phyloP scores from a whole-genome alignment of 371 early-diverging fungal genomes.

The Phascolomyces articulosus region DNA sequence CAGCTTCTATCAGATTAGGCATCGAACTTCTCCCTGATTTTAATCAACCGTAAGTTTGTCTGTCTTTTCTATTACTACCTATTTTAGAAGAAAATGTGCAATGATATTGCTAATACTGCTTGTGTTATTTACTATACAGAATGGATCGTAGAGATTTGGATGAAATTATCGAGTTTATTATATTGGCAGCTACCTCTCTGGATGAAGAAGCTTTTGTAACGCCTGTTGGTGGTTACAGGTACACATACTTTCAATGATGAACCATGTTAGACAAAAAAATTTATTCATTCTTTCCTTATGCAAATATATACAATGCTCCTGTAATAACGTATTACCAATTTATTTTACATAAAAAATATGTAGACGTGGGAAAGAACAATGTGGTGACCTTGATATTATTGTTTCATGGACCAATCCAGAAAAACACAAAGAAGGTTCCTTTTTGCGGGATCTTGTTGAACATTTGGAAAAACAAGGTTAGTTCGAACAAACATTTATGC shows the following conservation, averaged over 20 bases:
- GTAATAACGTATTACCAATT: too few relatives aligned
- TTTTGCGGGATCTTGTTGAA: constrained; percentile 32
- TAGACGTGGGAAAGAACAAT: constrained; percentile 52
- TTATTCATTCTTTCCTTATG: too few relatives aligned
- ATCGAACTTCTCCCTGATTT: constrained; percentile 47
- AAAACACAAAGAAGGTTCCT: constrained; percentile 13
- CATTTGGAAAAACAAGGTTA: constrained; percentile 25
- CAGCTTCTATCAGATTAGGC: constrained; percentile 28
- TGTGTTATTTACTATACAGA: too few relatives aligned
- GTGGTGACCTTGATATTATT: constrained; percentile 57
- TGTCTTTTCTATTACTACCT: background rate
- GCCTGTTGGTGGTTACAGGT: constrained; percentile 58
- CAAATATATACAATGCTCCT: too few relatives aligned
- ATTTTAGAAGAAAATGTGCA: background rate
- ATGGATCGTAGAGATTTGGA: constrained; percentile 50
- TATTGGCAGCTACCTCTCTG: constrained; percentile 25
- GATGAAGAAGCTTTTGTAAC: constrained; percentile 26
- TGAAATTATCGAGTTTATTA: constrained; percentile 46
- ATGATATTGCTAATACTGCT: too few relatives aligned
- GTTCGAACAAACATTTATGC: background rate
- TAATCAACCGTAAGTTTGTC: constrained; percentile 25
- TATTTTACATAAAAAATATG: too few relatives aligned
- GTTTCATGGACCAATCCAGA: constrained; percentile 33
- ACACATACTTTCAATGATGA: background rate
- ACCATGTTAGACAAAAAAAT: too few relatives aligned